These are phyloP conservation scores for Diaporthe humulicola DNA, from an alignment of 2,329 filamentous ascomycete species.

Conservation along the genomic window DNA sequence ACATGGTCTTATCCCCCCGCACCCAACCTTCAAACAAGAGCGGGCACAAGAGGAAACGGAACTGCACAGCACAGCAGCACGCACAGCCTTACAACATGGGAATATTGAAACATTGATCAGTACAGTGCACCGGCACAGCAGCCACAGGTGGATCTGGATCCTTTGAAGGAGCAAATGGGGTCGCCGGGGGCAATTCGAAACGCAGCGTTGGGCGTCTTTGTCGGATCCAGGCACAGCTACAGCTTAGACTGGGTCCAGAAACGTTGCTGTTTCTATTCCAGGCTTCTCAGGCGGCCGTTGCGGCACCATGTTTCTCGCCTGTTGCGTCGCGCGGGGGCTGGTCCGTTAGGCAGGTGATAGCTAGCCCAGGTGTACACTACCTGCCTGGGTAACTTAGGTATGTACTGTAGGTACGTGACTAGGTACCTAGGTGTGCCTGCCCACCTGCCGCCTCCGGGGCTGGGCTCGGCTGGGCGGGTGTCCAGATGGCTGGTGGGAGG, in stretches of 20 bases:
- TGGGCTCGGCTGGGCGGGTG: background rate
- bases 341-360: background rate
- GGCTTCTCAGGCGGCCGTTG: constrained; percentile 27
- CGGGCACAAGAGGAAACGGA: background rate
- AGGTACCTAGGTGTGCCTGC: too few relatives aligned
- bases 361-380: too few relatives aligned
- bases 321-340: background rate
- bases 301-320: constrained; percentile 13
- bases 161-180: constrained; percentile 3
- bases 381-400: too few relatives aligned
- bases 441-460: background rate
- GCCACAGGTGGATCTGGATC: background rate
- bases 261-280: constrained; percentile 12
- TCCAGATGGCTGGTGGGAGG: background rate
- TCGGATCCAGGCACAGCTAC: background rate
- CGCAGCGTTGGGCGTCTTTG: constrained; percentile 4
- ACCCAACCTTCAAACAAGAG: background rate
- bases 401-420: too few relatives aligned
- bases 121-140: background rate
- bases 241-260: constrained; percentile 18
- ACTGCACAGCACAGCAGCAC: background rate
- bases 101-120: constrained; percentile 24
- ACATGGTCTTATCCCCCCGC: background rate
- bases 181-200: constrained; percentile 2
- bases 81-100: constrained; percentile 9